Conservation (phyloP, 2,329 filamentous ascomycete species). For the Fusarium staphyleae region DNA sequence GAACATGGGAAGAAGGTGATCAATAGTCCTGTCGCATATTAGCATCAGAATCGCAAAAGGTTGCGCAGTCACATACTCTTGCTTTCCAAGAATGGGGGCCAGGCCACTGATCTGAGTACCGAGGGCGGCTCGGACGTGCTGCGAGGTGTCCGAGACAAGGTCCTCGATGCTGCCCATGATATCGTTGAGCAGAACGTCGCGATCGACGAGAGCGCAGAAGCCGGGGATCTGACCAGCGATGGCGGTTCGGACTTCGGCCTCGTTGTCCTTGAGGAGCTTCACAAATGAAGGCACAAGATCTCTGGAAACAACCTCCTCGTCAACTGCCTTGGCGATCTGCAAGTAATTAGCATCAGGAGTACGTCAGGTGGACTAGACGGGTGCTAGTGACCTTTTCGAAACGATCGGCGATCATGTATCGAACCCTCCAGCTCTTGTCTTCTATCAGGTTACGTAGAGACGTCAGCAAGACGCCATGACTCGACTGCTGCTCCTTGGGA, state of each 20-base stretch:
- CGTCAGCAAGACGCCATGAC: conserved; percentile 90
- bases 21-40: conserved; percentile 73
- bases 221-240: conserved; percentile 98
- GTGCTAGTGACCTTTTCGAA: conserved; percentile 78
- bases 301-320: conserved; percentile 92
- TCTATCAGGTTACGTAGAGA: conserved; percentile 93
- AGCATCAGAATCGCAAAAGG: not conserved
- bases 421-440: conserved; percentile 98
- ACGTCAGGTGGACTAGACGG: conserved; percentile 44
- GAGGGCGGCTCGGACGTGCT: conserved; percentile 94
- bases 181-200: conserved; percentile 86
- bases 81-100: conserved; percentile 95
- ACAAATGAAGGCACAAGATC: conserved; percentile 97
- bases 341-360: conserved; percentile 4
- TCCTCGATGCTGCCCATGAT: conserved; percentile 98
- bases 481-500: conserved; percentile 96
- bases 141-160: conserved; percentile 92
- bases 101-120: conserved; percentile 97
- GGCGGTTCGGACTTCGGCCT: conserved; percentile 95
- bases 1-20: conserved; percentile 98
- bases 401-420: conserved; percentile 98
- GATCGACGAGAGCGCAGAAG: conserved; percentile 90
- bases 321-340: conserved; percentile 96
- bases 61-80: conserved; percentile 72
- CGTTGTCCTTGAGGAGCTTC: conserved; percentile 96